These are phyloP conservation scores for Auxenochlorella protothecoides DNA, from an alignment of 139 green algal species.

Conservation along the genomic window DNA sequence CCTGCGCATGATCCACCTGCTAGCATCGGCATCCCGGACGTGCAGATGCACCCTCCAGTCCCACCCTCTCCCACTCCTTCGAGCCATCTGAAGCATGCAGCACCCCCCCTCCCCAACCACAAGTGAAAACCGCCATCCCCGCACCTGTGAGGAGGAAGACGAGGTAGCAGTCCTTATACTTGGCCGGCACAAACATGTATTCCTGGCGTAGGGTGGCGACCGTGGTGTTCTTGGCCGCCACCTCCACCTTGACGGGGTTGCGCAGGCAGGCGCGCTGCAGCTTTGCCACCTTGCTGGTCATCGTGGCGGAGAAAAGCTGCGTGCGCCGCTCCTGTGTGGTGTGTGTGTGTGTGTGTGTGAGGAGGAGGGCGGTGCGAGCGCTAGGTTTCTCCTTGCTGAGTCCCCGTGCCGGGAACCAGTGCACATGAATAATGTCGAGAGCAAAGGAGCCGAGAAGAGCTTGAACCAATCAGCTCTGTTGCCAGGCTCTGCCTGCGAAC, in stretches of 20 bases:
- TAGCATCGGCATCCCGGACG: no score
- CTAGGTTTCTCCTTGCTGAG: no score
- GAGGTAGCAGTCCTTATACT: conserved; percentile 98
- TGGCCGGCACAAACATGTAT: conserved; percentile 96
- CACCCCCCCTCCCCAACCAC: no score
- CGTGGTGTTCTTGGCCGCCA: conserved; percentile 90
- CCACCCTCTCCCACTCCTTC: not conserved
- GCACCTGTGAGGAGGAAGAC: conserved; percentile 63
- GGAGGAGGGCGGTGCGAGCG: no score
- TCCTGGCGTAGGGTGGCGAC: conserved; percentile 95
- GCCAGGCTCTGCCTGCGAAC: no score
- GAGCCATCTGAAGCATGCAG: not conserved
- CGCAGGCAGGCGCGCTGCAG: conserved; percentile 92
- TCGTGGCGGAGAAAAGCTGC: conserved; percentile 96
- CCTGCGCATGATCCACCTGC: no score
- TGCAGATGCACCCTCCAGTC: no score
- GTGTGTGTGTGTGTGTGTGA: no score
- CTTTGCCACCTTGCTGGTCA: conserved; percentile 98
- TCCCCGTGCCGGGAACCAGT: no score
- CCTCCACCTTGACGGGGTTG: conserved; percentile 91
- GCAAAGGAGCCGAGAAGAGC: no score
- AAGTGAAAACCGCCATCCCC: not conserved
- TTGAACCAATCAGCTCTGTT: no score
- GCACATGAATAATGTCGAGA: no score
- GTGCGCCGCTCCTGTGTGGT: conserved; percentile 60